phyloP scores from a whole-genome alignment of 208 protist species.

The Crithidia expoeki region DNA sequence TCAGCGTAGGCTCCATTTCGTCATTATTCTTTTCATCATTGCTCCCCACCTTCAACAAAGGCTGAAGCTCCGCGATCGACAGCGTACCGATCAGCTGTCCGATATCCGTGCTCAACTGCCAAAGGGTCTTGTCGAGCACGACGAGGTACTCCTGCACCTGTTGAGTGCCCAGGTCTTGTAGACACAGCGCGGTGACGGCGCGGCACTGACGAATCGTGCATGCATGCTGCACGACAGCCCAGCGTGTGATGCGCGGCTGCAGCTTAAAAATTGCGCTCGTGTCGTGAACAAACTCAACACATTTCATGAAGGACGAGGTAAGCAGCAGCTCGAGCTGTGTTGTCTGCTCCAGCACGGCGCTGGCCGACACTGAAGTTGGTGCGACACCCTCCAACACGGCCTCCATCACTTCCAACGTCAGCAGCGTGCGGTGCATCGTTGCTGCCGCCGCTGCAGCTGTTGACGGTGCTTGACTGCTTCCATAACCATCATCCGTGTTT shows the following conservation, averaged over 20 bases:
- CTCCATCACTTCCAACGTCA: constrained; percentile 71
- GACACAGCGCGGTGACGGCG: constrained; percentile 51
- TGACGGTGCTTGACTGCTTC: neutral
- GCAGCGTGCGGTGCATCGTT: constrained; percentile 36
- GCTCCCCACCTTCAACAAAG: too few species aligned
- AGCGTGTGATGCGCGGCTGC: neutral
- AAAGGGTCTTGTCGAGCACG: constrained; percentile 83
- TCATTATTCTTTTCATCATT: too few species aligned
- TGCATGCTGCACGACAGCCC: constrained; percentile 29
- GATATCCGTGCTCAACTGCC: constrained; percentile 67
- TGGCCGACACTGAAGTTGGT: constrained; percentile 71
- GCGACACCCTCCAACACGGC: constrained; percentile 60
- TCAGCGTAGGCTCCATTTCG: constrained; percentile 18
- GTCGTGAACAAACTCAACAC: too few species aligned
- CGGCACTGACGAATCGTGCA: constrained; percentile 70
- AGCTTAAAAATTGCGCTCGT: neutral
- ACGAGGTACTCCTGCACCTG: constrained; percentile 74
- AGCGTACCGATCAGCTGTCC: constrained; percentile 54
- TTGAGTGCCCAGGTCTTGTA: constrained; percentile 78
- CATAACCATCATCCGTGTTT: neutral
- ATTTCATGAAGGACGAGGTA: constrained; percentile 41
- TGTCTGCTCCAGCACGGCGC: constrained; percentile 65
- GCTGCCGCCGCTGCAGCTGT: neutral
- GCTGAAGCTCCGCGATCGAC: constrained; percentile 18
- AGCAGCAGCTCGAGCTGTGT: constrained; percentile 85